Evolutionary conservation across 2,329 filamentous ascomycete genomes (phyloP).

Genomic region (Nothophaeocryptopus gaeumannii): DNA sequence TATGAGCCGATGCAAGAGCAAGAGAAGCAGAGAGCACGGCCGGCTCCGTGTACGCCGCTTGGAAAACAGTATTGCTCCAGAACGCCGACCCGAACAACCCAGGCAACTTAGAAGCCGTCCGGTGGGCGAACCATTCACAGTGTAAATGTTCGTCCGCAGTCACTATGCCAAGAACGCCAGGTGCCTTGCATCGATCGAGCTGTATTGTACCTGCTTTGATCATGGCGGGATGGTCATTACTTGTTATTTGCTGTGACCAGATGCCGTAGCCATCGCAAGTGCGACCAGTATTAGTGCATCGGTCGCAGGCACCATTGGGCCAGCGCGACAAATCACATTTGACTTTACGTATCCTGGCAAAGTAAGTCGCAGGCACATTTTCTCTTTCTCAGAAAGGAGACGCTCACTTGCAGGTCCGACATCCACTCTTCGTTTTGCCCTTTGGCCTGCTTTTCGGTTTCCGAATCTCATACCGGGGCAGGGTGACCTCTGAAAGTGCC

Average conservation of each 20-base stretch:
- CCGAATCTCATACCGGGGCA: not conserved
- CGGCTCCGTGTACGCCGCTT: not conserved
- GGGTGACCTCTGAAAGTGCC: no score
- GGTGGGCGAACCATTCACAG: not conserved
- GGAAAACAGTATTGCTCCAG: not conserved
- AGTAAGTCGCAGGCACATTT: not conserved
- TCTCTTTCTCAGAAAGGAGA: not conserved
- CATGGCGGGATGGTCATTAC: no score
- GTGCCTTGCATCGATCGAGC: no score
- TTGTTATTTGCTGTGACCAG: not conserved
- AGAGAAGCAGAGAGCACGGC: not conserved
- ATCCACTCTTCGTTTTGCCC: not conserved
- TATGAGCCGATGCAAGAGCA: not conserved
- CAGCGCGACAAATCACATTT: not conserved
- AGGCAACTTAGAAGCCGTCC: not conserved
- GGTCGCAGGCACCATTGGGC: not conserved
- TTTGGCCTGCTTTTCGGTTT: not conserved
- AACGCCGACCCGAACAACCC: not conserved
- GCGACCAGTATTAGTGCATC: not conserved
- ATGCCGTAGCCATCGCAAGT: slow-evolving; percentile 2
- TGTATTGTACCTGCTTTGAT: no score
- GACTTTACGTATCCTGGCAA: not conserved
- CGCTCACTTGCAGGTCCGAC: slow-evolving; percentile 1
- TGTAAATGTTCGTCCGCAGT: not conserved
- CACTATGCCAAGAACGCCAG: no score